These are phyloP conservation scores for Tephrocybe sp. DNA, from an alignment of 768 basidiomycete species.

Conservation along the genomic window DNA sequence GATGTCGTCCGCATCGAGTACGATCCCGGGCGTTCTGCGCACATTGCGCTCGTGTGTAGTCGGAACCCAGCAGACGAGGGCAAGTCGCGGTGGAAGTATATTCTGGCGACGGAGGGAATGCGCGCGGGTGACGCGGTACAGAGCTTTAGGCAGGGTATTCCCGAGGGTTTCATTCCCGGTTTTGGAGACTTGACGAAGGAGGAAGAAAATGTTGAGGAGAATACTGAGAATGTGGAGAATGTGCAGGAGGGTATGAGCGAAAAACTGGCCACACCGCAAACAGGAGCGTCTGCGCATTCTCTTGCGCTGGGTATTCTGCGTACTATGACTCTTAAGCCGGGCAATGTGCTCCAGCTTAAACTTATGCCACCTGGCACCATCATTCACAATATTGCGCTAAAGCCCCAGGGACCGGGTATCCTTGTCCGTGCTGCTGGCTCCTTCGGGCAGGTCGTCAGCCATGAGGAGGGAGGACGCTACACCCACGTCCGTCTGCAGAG, in stretches of 20 bases:
- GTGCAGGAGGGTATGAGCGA: neutral
- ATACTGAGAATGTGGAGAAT: conserved; percentile 20
- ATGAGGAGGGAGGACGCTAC: conserved; percentile 72
- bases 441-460: conserved; percentile 77
- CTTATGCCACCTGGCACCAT: conserved; percentile 92
- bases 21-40: conserved; percentile 91
- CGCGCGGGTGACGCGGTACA: conserved; percentile 86
- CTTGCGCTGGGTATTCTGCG: conserved; percentile 87
- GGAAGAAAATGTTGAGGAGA: conserved; percentile 16
- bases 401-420: conserved; percentile 71
- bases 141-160: conserved; percentile 83
- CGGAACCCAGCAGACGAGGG: conserved; percentile 55
- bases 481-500: conserved; percentile 84
- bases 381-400: conserved; percentile 83
- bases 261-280: too few relatives aligned
- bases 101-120: conserved; percentile 88
- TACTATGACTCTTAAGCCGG: conserved; percentile 79
- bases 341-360: conserved; percentile 90
- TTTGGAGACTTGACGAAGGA: conserved; percentile 31
- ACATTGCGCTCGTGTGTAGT: conserved; percentile 86
- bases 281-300: conserved; percentile 45
- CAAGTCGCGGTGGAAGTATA: conserved; percentile 77
- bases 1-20: conserved; percentile 96
- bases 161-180: conserved; percentile 69
- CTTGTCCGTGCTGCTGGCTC: conserved; percentile 91